Conservation (phyloP, 129 eudicot species). For the Helianthus annuus region DNA sequence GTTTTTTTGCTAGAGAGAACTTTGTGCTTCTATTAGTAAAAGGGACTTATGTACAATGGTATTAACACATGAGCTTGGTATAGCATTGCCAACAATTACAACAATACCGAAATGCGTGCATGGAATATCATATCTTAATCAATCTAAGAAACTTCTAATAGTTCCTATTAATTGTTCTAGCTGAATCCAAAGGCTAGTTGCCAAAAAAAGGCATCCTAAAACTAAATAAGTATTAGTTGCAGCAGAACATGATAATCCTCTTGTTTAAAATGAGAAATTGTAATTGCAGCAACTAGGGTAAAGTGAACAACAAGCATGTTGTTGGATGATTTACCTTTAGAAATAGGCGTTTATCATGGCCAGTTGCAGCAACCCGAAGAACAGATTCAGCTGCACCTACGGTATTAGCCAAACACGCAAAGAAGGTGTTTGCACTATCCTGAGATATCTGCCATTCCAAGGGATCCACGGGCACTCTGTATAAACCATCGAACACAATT, state of each 20-base stretch:
- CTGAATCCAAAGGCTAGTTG: background rate
- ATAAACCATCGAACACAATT: background rate
- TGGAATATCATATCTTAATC: background rate
- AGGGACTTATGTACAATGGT: background rate
- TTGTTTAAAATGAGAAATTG: background rate
- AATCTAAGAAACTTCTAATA: background rate
- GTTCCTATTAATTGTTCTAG: background rate
- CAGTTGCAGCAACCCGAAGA: constrained; percentile 93
- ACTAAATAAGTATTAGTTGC: background rate
- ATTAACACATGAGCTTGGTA: background rate
- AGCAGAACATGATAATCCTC: constrained; percentile 5
- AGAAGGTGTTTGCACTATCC: constrained; percentile 71
- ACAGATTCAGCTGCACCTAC: constrained; percentile 99
- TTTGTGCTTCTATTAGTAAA: background rate
- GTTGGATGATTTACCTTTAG: constrained; percentile 50
- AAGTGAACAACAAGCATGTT: no score
- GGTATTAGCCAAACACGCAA: constrained; percentile 94
- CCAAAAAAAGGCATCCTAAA: constrained; percentile 3
- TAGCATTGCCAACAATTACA: background rate
- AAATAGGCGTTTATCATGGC: constrained; percentile 91
- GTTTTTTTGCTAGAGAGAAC: no score
- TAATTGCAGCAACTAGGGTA: background rate
- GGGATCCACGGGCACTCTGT: constrained; percentile 78
- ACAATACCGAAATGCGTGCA: background rate
- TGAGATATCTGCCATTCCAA: constrained; percentile 92